Conservation (phyloP, 352 stramenopile species). For the Pythium guiyangense region DNA sequence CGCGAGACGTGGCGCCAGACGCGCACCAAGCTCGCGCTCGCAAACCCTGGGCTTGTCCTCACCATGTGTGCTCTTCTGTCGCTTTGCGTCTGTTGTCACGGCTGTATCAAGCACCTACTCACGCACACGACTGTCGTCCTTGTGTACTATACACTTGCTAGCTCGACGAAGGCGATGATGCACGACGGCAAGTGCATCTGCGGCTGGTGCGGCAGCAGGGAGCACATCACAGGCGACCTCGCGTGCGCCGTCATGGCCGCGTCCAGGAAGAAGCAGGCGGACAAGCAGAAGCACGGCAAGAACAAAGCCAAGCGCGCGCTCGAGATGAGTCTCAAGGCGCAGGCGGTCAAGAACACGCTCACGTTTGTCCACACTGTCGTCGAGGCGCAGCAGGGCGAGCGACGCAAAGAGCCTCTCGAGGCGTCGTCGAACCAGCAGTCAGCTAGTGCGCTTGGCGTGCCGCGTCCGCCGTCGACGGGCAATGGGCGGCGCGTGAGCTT, state of each 20-base stretch:
- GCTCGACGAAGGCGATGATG: slow-evolving; percentile 82
- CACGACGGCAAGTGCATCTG: slow-evolving; percentile 78
- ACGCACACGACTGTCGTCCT: too few relatives aligned
- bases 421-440: neutral
- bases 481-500: slow-evolving; percentile 18
- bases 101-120: neutral
- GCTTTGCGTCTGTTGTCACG: slow-evolving; percentile 4
- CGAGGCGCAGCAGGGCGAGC: slow-evolving; percentile 16
- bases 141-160: slow-evolving; percentile 7
- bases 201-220: slow-evolving; percentile 66
- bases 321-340: slow-evolving; percentile 30
- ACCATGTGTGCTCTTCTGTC: slow-evolving; percentile 37
- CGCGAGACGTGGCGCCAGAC: slow-evolving; percentile 77
- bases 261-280: slow-evolving; percentile 57
- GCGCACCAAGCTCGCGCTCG: slow-evolving; percentile 61
- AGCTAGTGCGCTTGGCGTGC: neutral
- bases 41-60: slow-evolving; percentile 61
- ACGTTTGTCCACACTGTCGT: slow-evolving; percentile 29
- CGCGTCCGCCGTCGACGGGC: neutral
- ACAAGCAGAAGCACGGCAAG: slow-evolving; percentile 40
- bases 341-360: slow-evolving; percentile 44
- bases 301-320: slow-evolving; percentile 16
- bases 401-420: neutral
- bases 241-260: slow-evolving; percentile 34
- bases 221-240: slow-evolving; percentile 66